These are phyloP conservation scores for Trichoderma sp. DNA, from an alignment of 2,329 filamentous ascomycete species.

Conservation along the genomic window DNA sequence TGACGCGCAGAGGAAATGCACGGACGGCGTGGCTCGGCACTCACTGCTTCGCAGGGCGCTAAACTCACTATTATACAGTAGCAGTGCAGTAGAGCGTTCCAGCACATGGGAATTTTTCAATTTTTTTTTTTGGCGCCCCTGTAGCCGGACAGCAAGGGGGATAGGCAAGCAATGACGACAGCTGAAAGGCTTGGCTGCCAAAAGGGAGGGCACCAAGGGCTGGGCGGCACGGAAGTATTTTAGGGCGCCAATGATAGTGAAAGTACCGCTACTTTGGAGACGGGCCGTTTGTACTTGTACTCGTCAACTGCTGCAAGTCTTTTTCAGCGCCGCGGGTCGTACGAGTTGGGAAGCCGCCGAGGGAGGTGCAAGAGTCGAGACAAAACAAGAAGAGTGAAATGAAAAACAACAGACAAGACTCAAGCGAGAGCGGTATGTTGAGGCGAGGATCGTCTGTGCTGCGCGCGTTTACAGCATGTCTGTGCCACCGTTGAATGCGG, in stretches of 20 bases:
- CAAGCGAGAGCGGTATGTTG: background rate
- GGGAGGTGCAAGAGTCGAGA: background rate
- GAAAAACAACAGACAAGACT: background rate
- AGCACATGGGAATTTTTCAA: background rate
- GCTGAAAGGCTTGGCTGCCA: background rate
- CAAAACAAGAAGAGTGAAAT: background rate
- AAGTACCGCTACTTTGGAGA: background rate
- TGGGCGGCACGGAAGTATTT: background rate
- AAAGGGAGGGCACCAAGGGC: background rate
- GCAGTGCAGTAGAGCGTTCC: background rate
- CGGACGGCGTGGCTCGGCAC: background rate
- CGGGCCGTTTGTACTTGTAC: background rate
- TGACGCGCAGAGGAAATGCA: slow-evolving; percentile 4
- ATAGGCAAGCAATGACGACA: slow-evolving; percentile 20
- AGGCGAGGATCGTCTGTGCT: background rate
- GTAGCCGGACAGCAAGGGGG: background rate
- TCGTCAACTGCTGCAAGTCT: background rate
- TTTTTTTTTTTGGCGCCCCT: background rate
- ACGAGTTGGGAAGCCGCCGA: slow-evolving; percentile 23
- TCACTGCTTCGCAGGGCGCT: background rate
- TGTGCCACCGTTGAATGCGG: background rate
- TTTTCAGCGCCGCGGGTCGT: slow-evolving; percentile 1
- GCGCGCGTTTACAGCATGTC: background rate
- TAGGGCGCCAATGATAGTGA: background rate
- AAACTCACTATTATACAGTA: background rate